These are phyloP conservation scores for Solanum pinnatisectum DNA, from an alignment of 257 asterid genomes.

Conservation along the genomic window DNA sequence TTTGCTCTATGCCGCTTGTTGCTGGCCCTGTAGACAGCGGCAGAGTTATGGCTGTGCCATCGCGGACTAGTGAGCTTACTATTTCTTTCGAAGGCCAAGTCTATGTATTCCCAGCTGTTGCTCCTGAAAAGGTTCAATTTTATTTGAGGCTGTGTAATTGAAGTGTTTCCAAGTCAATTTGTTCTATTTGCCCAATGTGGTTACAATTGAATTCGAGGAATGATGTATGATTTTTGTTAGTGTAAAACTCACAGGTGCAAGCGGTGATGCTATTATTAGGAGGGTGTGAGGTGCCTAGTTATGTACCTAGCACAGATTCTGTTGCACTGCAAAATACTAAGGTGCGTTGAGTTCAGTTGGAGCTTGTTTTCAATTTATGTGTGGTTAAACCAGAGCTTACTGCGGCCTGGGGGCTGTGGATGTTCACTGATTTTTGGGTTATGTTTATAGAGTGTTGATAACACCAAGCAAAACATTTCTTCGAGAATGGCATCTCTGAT, in stretches of 20 bases:
- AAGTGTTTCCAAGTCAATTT: not conserved
- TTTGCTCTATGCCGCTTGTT: slow-evolving; percentile 6
- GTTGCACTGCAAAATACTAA: slow-evolving; percentile 13
- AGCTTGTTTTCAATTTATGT: not conserved
- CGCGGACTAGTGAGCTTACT: slow-evolving; percentile 41
- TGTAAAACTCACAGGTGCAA: slow-evolving; percentile 21
- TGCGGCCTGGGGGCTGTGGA: not conserved
- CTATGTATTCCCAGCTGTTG: slow-evolving; percentile 52
- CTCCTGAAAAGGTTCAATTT: slow-evolving; percentile 41
- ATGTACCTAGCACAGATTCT: slow-evolving; percentile 16
- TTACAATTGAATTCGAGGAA: not conserved
- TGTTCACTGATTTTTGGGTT: slow-evolving; percentile 1
- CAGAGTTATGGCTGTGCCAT: not conserved
- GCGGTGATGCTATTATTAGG: slow-evolving; percentile 37
- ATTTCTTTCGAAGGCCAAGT: slow-evolving; percentile 57
- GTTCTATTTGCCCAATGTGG: not conserved
- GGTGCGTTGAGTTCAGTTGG: slow-evolving; percentile 19
- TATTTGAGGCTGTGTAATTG: not conserved
- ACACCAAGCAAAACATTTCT: slow-evolving; percentile 16
- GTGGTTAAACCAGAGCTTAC: not conserved
- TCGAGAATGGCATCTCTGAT: slow-evolving; percentile 32
- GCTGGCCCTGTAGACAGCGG: slow-evolving; percentile 6
- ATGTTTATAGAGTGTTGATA: slow-evolving; percentile 21
- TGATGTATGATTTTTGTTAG: not conserved
- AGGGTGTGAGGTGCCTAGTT: slow-evolving; percentile 13